Percentiles rank a stretch among this genome's conserved stretches.
Conservation (phyloP, 1,284 basidiomycete species). For the Sanghuangporus weigelae region DNA sequence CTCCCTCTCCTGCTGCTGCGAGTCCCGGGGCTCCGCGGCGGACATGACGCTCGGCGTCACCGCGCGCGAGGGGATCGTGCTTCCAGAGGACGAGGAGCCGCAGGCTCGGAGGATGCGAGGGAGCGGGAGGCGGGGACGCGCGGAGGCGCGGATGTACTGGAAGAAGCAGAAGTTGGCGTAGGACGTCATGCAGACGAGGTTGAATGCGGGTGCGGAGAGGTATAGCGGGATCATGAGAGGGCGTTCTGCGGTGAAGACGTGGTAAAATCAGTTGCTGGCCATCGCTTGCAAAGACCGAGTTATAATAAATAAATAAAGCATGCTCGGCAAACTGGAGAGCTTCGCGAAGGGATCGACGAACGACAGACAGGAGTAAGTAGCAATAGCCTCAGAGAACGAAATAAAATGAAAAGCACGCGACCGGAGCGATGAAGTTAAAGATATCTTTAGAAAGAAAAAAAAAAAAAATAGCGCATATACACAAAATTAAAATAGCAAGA, state of each 20-base stretch:
- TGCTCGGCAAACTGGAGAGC: not conserved
- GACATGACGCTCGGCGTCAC: constrained; percentile 13
- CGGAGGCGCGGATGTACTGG: constrained; percentile 65
- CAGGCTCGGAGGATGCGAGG: constrained; percentile 6
- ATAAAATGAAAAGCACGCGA: constrained; percentile 3
- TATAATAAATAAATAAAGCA: not conserved
- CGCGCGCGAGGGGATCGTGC: constrained; percentile 10
- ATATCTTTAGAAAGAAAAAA: not conserved
- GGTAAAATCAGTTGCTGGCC: constrained; percentile 1
- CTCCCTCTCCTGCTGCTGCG: constrained; percentile 11
- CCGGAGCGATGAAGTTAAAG: not conserved
- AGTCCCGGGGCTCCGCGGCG: constrained; percentile 7
- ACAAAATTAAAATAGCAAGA: not conserved
- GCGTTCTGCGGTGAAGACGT: constrained; percentile 48
- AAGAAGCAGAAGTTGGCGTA: constrained; percentile 82
- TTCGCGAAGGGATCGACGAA: not conserved
- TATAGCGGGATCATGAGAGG: constrained; percentile 79
- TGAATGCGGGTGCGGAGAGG: constrained; percentile 71
- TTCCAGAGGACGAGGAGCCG: constrained; percentile 13
- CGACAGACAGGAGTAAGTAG: not conserved
- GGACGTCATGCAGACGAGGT: constrained; percentile 66
- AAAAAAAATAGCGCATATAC: not conserved
- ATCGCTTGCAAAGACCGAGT: no score
- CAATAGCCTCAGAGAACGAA: not conserved
- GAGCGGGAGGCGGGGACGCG: constrained; percentile 35